A percentile compares a stretch with the other conserved stretches of the same genome.
phyloP scores from a whole-genome alignment of 495 filamentous ascomycete species.

The Thermochaetoides thermophila region DNA sequence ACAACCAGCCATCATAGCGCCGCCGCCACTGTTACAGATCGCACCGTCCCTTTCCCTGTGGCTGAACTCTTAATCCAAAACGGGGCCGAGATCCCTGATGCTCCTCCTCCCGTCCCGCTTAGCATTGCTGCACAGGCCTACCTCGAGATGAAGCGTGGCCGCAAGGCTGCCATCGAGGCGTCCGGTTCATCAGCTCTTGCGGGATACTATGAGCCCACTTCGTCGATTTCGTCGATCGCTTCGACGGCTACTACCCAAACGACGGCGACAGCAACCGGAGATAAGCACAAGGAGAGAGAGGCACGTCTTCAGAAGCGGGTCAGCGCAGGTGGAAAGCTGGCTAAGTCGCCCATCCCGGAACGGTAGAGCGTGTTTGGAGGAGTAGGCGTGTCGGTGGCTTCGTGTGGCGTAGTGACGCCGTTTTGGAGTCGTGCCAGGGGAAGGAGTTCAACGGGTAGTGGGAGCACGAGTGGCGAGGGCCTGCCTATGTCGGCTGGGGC shows the following conservation, averaged over 20 bases:
- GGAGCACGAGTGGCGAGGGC: no score
- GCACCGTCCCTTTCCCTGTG: conserved; percentile 54
- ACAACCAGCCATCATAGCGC: conserved; percentile 8
- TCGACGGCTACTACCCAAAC: no score
- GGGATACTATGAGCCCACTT: not conserved
- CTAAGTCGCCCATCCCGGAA: conserved; percentile 42
- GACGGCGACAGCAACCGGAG: conserved; percentile 2
- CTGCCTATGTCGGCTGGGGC: no score
- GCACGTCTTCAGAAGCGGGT: conserved; percentile 45
- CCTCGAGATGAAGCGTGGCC: conserved; percentile 62
- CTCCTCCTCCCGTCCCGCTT: conserved; percentile 33
- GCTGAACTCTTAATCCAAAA: conserved; percentile 92
- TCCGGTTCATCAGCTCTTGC: conserved; percentile 15
- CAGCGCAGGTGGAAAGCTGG: conserved; percentile 43
- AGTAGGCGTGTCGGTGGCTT: conserved; percentile 8
- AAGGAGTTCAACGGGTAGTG: no score
- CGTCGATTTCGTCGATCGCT: not conserved
- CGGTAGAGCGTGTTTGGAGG: conserved; percentile 27
- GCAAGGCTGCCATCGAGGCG: conserved; percentile 26
- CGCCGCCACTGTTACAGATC: conserved; percentile 15
- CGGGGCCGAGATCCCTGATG: conserved; percentile 69
- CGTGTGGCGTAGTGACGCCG: conserved; percentile 16
- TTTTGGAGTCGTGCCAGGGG: conserved; percentile 4
- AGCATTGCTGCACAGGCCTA: conserved; percentile 66
- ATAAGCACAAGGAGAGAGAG: conserved; percentile 36